Base-by-base conservation (phyloP, 2,329 filamentous ascomycete species). In the Bertia moriformis region DNA sequence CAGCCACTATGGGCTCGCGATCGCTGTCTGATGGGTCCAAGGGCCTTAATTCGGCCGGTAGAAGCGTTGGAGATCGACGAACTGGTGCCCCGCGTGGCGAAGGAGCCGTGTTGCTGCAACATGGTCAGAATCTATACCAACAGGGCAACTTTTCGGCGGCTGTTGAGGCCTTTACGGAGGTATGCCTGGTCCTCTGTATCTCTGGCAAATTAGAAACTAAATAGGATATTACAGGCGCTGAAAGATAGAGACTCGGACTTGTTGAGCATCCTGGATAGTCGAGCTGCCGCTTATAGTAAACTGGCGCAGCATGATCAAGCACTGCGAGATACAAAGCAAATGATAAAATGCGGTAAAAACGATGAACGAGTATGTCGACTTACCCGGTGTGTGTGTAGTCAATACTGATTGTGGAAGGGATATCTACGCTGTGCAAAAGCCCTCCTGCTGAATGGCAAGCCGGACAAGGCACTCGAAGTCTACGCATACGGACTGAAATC, bases 261-360 rank as follows among this genome's bases (percentile, higher is more conserved):
- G 13, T 22, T 65, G 44, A 41, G 55, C 41, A 55, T 75, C 19
- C 56, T 71, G 37, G 71, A 77, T 49, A 64, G 67, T 42, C 66
- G 72, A 38, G 65, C 70, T 27, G 71, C 71, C 12, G 65, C 66
- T 24, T 63, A 69, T 42, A 65, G 66, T 38, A 73, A 71, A 48
- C 54, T 75, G 7, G 57, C 57, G 14, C 53, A 71, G 42, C 58
- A 65, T 42, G 58, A 65, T 18, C 53, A 58, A 12, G 73, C 72
- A 0, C 57, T 77, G 7, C 59, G 62, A 40, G 71, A 78, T 59
- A 67, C 67, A n/a, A 66, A 66, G 44, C 57, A 59, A 15, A 73
- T 74, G 58, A 72, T 78, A 40, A 63, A 64, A 40, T 45, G 59
- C 14, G 54, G 66, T 37, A 63, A 62, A 40, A 56, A 59, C 17